Conservation (phyloP, 2,329 filamentous ascomycete species). For the Chrysosporium keratinophilum region DNA sequence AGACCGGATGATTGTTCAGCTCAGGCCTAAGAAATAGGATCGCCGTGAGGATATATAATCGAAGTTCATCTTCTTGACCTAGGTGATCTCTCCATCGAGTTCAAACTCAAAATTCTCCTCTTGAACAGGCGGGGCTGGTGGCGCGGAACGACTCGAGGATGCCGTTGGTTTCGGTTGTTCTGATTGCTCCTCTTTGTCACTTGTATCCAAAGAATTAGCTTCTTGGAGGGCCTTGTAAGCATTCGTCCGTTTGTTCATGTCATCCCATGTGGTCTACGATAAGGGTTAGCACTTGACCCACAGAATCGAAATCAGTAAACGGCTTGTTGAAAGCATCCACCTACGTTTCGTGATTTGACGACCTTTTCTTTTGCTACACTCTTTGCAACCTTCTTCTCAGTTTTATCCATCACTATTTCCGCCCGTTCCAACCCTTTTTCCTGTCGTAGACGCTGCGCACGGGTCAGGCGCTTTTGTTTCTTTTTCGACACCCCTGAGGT, state of each 20-base stretch:
- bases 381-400: conserved; percentile 47
- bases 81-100: conserved; percentile 38
- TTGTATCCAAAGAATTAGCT: conserved; percentile 12
- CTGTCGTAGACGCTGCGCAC: conserved; percentile 45
- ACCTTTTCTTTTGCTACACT: conserved; percentile 41
- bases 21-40: conserved; percentile 36
- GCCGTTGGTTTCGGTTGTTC: conserved; percentile 16
- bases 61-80: conserved; percentile 17
- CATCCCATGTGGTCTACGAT: conserved; percentile 16
- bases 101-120: conserved; percentile 22
- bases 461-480: conserved; percentile 39
- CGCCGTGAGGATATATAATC: neutral
- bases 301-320: neutral
- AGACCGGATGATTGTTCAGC: conserved; percentile 59
- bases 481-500: conserved; percentile 44
- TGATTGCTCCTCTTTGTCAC: conserved; percentile 9
- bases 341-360: conserved; percentile 40
- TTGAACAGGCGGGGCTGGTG: conserved; percentile 1
- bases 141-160: neutral
- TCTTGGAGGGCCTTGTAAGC: conserved; percentile 8
- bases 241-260: conserved; percentile 14
- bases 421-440: conserved; percentile 47
- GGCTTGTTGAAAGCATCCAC: neutral
- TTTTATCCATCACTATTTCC: conserved; percentile 44
- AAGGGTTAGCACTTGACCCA: conserved; percentile 6